Conservation (phyloP, 768 basidiomycete genomes). For the Crassisporium funariophilum region DNA sequence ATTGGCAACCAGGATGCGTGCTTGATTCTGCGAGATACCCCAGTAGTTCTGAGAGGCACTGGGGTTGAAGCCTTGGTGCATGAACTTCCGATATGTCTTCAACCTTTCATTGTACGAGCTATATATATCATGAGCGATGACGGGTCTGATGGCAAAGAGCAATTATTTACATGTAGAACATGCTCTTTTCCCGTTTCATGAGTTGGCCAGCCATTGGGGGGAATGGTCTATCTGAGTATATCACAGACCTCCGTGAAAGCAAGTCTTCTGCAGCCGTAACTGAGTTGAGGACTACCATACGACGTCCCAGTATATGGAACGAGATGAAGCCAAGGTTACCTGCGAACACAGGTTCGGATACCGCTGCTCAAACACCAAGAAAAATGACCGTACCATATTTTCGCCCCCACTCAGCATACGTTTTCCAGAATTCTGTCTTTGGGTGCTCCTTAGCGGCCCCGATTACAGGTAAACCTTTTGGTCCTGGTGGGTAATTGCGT, state of each 20-base stretch:
- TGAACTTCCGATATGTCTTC: slow-evolving; percentile 35
- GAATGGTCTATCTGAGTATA: slow-evolving; percentile 51
- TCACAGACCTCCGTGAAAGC: slow-evolving; percentile 44
- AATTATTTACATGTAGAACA: slow-evolving; percentile 31
- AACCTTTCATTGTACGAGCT: slow-evolving; percentile 37
- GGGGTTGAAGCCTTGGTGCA: slow-evolving; percentile 35
- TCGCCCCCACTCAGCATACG: slow-evolving; percentile 16
- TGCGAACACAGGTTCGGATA: slow-evolving; percentile 29
- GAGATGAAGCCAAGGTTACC: slow-evolving; percentile 28
- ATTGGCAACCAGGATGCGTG: slow-evolving; percentile 25
- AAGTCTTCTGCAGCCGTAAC: slow-evolving; percentile 42
- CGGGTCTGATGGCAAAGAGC: slow-evolving; percentile 37
- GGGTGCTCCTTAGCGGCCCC: slow-evolving; percentile 24
- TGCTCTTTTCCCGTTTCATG: slow-evolving; percentile 27
- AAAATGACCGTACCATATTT: slow-evolving; percentile 9
- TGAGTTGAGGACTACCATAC: slow-evolving; percentile 48
- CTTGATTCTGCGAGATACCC: slow-evolving; percentile 23
- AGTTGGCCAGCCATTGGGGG: slow-evolving; percentile 30
- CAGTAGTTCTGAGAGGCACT: slow-evolving; percentile 30
- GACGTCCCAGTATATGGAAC: slow-evolving; percentile 34
- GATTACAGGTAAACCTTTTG: slow-evolving; percentile 14
- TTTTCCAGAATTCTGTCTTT: slow-evolving; percentile 14
- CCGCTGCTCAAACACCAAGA: neutral
- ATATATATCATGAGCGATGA: slow-evolving; percentile 40
- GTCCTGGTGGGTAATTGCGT: slow-evolving; percentile 22